Evolutionary conservation across 108 stramenopile genomes (phyloP), one percentile per base, ranked within the genome.

Genomic region (Aurantiochytrium sp.): DNA sequence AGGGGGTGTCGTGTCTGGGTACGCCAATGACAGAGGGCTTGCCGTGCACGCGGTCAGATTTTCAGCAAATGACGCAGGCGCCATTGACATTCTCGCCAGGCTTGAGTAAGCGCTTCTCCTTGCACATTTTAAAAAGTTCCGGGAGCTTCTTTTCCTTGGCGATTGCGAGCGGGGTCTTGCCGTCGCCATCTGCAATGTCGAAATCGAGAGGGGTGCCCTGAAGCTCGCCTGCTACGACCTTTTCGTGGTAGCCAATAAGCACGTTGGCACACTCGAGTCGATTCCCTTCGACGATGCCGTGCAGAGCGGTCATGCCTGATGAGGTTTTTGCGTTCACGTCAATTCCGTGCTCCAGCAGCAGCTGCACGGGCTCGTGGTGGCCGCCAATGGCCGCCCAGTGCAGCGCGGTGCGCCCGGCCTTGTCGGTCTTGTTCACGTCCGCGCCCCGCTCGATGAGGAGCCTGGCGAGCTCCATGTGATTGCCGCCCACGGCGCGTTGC

Each of bases 371-470:
- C 19, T 91, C 87, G 21, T 86, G 85, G 48, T 91, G 91, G 5
- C 91, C 91, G 15, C 88, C 52, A 27, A 91, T 89, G 31, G 89
- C 89, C 15, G 91, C 91, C 89, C 89, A 91, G 87, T 91, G 91
- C n/a, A 91, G 89, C 41, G 91, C 53, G 15, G 91, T 91, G 27
- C 91, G 86, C 4, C 91, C 91, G 34, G 86, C 54, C 55, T 91
- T 91, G 37, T 91, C 91, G 6, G 19, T 55, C 55, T 88, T 69
- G 86, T 91, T 86, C 4, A 91, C 68, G 24, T 86, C 54, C 19
- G 91, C 91, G 17, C 91, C 91, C 19, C 65, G 65, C 59, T 54
- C 52, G 41, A 91, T 45, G 24, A 91, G 59, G 42, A 55, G 87
- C 32, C 87, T 68, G 59, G 88, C 89, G 37, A 91, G 37, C 22